Evolutionary conservation across 345 rosid genomes (phyloP), one percentile per base, ranked within the genome.

Genomic region (Camelina hispida): DNA sequence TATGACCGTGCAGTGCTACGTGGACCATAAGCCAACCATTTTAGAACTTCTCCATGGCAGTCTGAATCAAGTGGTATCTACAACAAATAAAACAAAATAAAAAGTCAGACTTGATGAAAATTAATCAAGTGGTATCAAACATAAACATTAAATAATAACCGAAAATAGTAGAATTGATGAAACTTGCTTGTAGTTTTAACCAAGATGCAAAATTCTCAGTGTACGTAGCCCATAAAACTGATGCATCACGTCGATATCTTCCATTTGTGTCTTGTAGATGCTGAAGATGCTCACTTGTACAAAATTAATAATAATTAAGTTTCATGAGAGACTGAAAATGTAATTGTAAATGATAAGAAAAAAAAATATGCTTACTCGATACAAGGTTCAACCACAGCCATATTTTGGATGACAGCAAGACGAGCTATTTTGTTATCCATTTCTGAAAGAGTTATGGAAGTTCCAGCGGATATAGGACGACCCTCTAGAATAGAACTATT

Each of bases 131-230:
- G n/a, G n/a, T n/a, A n/a, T n/a, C 8, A 6, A 7, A 7, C 37
- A 6, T 6, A 7, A 34, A 1, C 2, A 1, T 6, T 0, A 34
- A 1, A 6, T 34, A 6, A 6, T 0, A 34, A 7, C 3, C 0
- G 2, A 35, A 35, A 7, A 1, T 35, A 35, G 9, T 7, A 35
- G 9, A 35, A 35, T 7, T 35, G 7, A 35, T 35, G 9, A 0
- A 7, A 35, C 38, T 7, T 35, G 9, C 38, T 10, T 7, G 38
- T 7, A 0, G 9, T 35, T 35, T 35, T 35, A 35, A 35, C 38
- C 10, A 35, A 35, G 9, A 2, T 8, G 38, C 2, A 35, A 35
- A 35, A 35, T 40, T 11, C 14, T 10, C 4, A 40, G 44, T 40
- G 4, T 40, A 14, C 5, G 3, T 40, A 11, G 5, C 3, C 44